Conservation (phyloP, 345 rosid genomes). For the Eucalyptus albens region DNA sequence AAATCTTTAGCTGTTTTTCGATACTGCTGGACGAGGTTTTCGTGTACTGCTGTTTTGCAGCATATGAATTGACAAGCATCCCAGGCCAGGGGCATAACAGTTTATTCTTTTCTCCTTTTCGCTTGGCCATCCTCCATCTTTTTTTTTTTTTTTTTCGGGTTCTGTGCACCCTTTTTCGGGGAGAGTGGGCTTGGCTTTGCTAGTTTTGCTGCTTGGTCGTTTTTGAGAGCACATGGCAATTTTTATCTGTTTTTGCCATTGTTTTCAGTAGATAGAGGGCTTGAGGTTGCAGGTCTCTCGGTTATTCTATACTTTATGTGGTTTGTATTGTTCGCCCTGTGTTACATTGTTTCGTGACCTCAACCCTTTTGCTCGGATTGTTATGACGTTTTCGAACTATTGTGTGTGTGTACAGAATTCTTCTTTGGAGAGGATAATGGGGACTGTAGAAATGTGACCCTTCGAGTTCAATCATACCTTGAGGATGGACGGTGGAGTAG, state of each 20-base stretch:
- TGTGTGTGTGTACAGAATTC: neutral
- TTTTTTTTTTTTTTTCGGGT: neutral
- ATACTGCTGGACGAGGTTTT: neutral
- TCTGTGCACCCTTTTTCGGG: neutral
- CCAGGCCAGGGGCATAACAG: neutral
- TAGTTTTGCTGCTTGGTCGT: neutral
- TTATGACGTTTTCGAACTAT: neutral
- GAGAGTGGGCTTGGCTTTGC: neutral
- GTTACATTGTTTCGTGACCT: neutral
- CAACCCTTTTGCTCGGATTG: neutral
- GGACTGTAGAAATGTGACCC: neutral
- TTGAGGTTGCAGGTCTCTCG: neutral
- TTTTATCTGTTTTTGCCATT: neutral
- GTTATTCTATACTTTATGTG: neutral
- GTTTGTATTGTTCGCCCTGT: neutral
- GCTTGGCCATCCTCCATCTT: neutral
- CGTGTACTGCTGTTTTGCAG: neutral
- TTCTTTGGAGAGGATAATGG: neutral
- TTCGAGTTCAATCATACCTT: neutral
- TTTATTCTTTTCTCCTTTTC: neutral
- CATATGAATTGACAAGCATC: neutral
- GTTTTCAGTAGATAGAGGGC: neutral
- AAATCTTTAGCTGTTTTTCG: neutral
- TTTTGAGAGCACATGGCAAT: neutral
- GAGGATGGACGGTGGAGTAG: neutral